Evolutionary conservation across 2,329 filamentous ascomycete species (phyloP).

Genomic region (Aschersonia sp.): DNA sequence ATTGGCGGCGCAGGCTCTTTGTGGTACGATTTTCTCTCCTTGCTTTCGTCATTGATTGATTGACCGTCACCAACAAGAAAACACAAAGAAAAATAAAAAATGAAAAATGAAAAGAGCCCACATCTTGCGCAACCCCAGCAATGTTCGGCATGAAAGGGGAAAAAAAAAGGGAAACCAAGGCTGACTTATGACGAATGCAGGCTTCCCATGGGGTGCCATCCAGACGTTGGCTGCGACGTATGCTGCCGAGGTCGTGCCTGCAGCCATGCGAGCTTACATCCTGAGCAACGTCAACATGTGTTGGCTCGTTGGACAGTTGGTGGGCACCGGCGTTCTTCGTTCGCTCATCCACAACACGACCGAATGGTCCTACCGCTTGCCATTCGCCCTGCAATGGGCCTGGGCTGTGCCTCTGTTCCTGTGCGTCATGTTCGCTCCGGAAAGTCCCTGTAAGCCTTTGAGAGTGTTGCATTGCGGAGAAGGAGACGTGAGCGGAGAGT

Average conservation of each 20-base stretch:
- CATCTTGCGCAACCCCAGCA: no score
- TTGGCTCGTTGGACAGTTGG: slow-evolving; percentile 25
- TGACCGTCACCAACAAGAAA: no score
- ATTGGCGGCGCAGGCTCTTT: slow-evolving; percentile 19
- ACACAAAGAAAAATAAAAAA: no score
- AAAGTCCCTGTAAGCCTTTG: slow-evolving; percentile 19
- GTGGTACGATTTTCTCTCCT: slow-evolving; percentile 5
- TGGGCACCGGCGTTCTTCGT: slow-evolving; percentile 19
- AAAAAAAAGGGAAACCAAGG: neutral
- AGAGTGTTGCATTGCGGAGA: neutral
- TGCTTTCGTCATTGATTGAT: neutral
- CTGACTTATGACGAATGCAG: slow-evolving; percentile 2
- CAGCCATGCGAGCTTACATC: slow-evolving; percentile 17
- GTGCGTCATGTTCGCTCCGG: slow-evolving; percentile 20
- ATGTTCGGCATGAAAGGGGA: no score
- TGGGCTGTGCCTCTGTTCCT: slow-evolving; percentile 22
- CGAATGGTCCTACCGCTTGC: slow-evolving; percentile 21
- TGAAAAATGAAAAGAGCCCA: no score
- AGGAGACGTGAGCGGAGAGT: no score
- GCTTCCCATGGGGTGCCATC: slow-evolving; percentile 19
- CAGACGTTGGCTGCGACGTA: slow-evolving; percentile 23
- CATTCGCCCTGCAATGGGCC: slow-evolving; percentile 26
- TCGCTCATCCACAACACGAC: slow-evolving; percentile 14
- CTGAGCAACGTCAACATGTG: slow-evolving; percentile 26
- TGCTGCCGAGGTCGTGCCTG: slow-evolving; percentile 21